Conservation (phyloP, 805 yeast species). For the Candida argentea region DNA sequence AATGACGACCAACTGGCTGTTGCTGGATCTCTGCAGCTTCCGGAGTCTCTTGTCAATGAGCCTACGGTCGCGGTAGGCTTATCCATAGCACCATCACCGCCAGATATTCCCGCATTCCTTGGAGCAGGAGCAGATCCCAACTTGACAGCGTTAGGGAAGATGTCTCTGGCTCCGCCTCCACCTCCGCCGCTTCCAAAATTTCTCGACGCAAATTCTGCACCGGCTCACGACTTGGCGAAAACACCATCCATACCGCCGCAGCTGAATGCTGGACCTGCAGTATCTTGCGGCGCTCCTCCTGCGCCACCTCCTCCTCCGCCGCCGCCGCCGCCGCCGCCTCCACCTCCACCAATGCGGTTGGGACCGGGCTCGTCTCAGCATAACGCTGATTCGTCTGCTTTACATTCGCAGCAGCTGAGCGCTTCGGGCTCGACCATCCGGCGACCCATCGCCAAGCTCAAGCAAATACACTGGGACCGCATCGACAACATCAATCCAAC, state of each 20-base stretch:
- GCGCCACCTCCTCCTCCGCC: constrained; percentile 9
- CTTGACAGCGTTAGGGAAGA: too few species aligned
- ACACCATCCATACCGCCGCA: not conserved
- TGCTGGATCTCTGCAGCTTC: too few species aligned
- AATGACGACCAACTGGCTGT: too few species aligned
- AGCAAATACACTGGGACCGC: constrained; percentile 96
- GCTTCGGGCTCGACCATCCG: constrained; percentile 1
- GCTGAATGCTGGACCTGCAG: not conserved
- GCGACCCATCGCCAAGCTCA: constrained; percentile 66
- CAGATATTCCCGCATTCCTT: constrained; percentile 3
- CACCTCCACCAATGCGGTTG: constrained; percentile 12
- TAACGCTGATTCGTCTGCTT: constrained; percentile 1
- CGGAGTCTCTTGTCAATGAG: too few species aligned
- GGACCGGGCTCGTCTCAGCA: not conserved
- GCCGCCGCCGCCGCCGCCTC: constrained; percentile 18
- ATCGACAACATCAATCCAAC: constrained; percentile 77
- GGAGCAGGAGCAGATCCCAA: too few species aligned
- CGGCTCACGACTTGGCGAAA: too few species aligned
- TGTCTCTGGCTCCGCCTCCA: too few species aligned
- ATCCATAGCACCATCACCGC: constrained; percentile 5
- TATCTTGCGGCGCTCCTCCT: not conserved
- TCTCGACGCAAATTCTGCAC: too few species aligned
- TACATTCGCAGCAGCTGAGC: too few species aligned
- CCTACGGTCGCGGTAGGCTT: too few species aligned
- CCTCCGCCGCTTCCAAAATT: too few species aligned